phyloP scores from a whole-genome alignment of 768 basidiomycete genomes.

The Suillus sp. region DNA sequence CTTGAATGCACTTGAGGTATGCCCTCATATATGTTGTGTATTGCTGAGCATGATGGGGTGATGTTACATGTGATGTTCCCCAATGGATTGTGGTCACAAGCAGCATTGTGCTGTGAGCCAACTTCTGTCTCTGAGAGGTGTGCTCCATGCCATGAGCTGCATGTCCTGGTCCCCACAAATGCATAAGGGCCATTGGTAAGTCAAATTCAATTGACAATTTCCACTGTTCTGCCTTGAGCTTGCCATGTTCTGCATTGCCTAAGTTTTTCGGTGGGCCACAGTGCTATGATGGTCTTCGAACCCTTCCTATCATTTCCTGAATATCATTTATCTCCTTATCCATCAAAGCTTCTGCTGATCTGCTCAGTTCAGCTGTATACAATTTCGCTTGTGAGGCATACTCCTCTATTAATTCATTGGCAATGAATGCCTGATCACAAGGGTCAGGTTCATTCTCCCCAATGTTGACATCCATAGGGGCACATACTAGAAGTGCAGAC shows the following conservation, averaged over 20 bases:
- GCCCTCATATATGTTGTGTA: constrained; percentile 26
- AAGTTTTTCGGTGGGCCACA: constrained; percentile 25
- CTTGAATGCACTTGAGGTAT: constrained; percentile 22
- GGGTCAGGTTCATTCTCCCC: not conserved
- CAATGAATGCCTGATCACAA: not conserved
- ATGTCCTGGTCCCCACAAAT: constrained; percentile 27
- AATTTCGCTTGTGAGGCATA: not conserved
- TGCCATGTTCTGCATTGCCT: constrained; percentile 30
- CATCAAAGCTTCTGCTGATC: not conserved
- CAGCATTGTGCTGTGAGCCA: constrained; percentile 31
- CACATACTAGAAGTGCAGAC: not conserved
- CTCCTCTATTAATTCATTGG: not conserved
- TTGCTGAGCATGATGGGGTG: constrained; percentile 14
- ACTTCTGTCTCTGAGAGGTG: constrained; percentile 11
- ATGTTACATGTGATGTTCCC: constrained; percentile 23
- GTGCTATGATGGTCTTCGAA: constrained; percentile 25
- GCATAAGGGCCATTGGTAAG: constrained; percentile 28
- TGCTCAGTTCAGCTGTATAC: not conserved
- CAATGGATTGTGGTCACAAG: constrained; percentile 31
- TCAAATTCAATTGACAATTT: constrained; percentile 12
- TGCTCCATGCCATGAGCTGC: not conserved
- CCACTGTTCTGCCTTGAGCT: constrained; percentile 39
- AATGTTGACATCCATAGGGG: not conserved
- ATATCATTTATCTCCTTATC: constrained; percentile 2
- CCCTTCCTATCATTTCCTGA: not conserved